Percentiles rank a stretch among this genome's conserved stretches.
phyloP scores from a whole-genome alignment of 768 basidiomycete genomes.

The Punctularia strigosozonata region DNA sequence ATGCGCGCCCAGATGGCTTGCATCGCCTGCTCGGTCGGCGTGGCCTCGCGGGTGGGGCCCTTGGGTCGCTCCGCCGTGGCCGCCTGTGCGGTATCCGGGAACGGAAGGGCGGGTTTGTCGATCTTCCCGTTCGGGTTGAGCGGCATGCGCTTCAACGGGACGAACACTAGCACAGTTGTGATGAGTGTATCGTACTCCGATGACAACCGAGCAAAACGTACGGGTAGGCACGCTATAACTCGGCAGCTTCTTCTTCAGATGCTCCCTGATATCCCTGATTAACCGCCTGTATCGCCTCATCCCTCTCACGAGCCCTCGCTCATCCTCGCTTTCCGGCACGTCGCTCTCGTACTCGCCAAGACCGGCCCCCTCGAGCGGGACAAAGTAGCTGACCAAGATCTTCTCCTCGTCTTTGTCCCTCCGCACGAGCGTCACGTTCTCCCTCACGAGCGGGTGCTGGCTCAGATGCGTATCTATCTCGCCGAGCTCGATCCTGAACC shows the following conservation, averaged over 20 bases:
- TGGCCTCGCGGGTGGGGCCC: conserved; percentile 27
- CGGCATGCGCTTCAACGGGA: conserved; percentile 91
- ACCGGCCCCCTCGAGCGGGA: conserved; percentile 63
- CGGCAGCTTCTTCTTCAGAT: conserved; percentile 94
- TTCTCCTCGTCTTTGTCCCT: conserved; percentile 99
- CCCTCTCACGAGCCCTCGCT: conserved; percentile 56
- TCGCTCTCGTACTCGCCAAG: conserved; percentile 67
- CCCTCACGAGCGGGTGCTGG: conserved; percentile 86
- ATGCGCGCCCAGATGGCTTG: conserved; percentile 77
- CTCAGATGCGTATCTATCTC: conserved; percentile 96
- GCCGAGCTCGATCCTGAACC: conserved; percentile 95
- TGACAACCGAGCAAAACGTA: conserved; percentile 27
- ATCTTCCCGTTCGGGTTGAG: conserved; percentile 98
- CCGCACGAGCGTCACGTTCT: conserved; percentile 94
- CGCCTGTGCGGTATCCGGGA: conserved; percentile 87
- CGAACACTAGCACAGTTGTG: conserved; percentile 74
- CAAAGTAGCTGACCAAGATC: conserved; percentile 94
- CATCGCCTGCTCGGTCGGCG: conserved; percentile 69
- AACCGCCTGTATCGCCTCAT: conserved; percentile 75
- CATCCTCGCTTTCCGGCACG: conserved; percentile 36
- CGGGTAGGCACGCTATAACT: conserved; percentile 87
- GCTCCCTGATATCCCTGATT: conserved; percentile 89
- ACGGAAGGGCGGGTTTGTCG: conserved; percentile 95
- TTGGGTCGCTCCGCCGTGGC: conserved; percentile 29
- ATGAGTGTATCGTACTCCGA: conserved; percentile 1